Base-by-base conservation (phyloP, 2,329 filamentous ascomycete genomes). In the Cladosporium sphaerospermum region DNA sequence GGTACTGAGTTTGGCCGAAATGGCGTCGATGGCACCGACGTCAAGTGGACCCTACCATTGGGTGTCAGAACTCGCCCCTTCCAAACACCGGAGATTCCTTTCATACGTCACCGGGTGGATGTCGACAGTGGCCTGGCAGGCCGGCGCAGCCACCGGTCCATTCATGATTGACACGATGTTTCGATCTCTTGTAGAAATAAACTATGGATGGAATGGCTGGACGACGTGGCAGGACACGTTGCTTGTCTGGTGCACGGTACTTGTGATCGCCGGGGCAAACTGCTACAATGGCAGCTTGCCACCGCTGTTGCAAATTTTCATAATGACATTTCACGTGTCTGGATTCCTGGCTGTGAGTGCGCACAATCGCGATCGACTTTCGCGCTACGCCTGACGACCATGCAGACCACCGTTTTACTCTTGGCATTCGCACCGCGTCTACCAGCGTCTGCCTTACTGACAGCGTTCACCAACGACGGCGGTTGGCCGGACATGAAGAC, bases 91-190 rank as follows among this genome's bases (percentile, higher is more conserved):
- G 46, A 58, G 62, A 34, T 45, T 61, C 9, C 57, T 69, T 8
- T 61, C 57, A 19, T 68, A 68, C 48, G 53, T 63, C 32, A 59
- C 61, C 7, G 66, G 76, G 3, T 79, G 77, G 76, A 74, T 77
- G 65, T 72, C 71, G 0, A 73, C 73, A 1, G 59, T 79, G 3
- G 72, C 71, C 9, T 79, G 75, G 75, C 76, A 78, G 59, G 73
- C 75, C 8, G 75, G 73, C 10, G 71, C 70, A 23, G 75, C 76
- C 9, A 73, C 71, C 3, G 75, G 74, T 2, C 70, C 72, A 0
- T 78, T 75, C 57, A 66, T 78, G 8, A 72, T 73, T 0, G 75
- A 74, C 6, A 76, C 72, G 0, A 61, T 78, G 41, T 75, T 78
- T 36, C 74, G 78, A 53, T 67, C 70, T 2, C 64, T 73, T 9